These are phyloP conservation scores for Aspergillus pseudotamarii DNA, from an alignment of 2,329 filamentous ascomycete genomes.

Conservation along the genomic window DNA sequence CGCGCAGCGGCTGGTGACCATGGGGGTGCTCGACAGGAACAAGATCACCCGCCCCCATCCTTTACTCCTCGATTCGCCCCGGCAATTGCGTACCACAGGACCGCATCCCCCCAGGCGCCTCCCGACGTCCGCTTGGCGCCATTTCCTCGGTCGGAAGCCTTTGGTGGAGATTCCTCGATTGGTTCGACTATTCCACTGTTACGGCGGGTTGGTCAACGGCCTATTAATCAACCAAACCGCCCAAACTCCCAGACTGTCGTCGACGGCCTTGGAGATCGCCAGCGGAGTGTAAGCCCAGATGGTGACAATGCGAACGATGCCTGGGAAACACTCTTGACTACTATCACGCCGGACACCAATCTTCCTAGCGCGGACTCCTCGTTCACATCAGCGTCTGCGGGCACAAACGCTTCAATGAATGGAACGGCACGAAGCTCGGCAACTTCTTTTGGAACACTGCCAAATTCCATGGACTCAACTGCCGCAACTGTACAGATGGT, in stretches of 20 bases:
- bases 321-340: slow-evolving; percentile 82
- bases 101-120: slow-evolving; percentile 24
- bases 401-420: slow-evolving; percentile 29
- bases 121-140: slow-evolving; percentile 28
- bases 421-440: slow-evolving; percentile 36
- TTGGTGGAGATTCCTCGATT: slow-evolving; percentile 21
- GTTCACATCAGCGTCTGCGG: slow-evolving; percentile 64
- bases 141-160: slow-evolving; percentile 26
- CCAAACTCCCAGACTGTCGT: slow-evolving; percentile 36
- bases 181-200: slow-evolving; percentile 30
- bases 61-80: slow-evolving; percentile 50
- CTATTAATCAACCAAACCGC: slow-evolving; percentile 27
- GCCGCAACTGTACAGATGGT: slow-evolving; percentile 30
- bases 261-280: slow-evolving; percentile 81
- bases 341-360: slow-evolving; percentile 78
- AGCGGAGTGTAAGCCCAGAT: slow-evolving; percentile 75
- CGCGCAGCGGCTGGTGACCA: slow-evolving; percentile 26
- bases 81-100: slow-evolving; percentile 37
- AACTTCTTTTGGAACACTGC: slow-evolving; percentile 49
- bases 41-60: slow-evolving; percentile 22
- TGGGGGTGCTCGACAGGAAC: slow-evolving; percentile 16
- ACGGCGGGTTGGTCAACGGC: slow-evolving; percentile 40
- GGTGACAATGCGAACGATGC: slow-evolving; percentile 55
- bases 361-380: slow-evolving; percentile 80
- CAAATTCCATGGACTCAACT: slow-evolving; percentile 25